Evolutionary conservation across 345 rosid genomes (phyloP), one percentile per base, ranked within the genome.

Genomic region (Pistacia vera): DNA sequence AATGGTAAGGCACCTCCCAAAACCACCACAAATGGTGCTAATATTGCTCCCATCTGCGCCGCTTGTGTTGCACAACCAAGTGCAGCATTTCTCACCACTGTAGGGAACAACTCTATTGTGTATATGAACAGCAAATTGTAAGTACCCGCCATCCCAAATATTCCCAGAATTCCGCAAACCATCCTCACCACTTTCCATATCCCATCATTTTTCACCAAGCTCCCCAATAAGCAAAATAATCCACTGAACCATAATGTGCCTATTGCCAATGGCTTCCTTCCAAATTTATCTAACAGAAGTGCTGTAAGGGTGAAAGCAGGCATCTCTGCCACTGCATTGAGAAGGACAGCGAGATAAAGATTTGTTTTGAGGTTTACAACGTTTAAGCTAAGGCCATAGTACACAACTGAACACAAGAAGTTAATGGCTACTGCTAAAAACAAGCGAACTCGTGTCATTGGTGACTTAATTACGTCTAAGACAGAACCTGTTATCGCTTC

Each of bases 331-430:
- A 90, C 77, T 0, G 96, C 94, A 18, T 95, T 95, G 63, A 95
- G 83, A 62, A 90, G 78, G 16, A 95, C 98, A 36, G 58, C 93
- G 54, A 93, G 54, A 90, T 93, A 89, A 12, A 95, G 89, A 73
- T 95, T 92, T 55, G 98, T 95, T 46, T 88, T 75, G n/a, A 95
- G 96, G 85, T 95, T 95, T 14, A 89, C 94, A 13, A 92, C 97
- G 52, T 95, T 95, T 52, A 95, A 85, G 84, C 96, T 91, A 13
- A 95, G 81, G n/a, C 99, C 99, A 36, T 95, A 95, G 85, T 95
- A 95, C 14, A 95, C 98, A 7, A 92, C 80, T 0, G 99, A 84
- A 80, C 91, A 86, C 2, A 85, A 74, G 84, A 95, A 95, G 74
- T 88, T 95, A 58, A 92, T 90, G 25, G 76, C 85, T 13, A 89